These are phyloP conservation scores for Ambrosiella beaveri DNA, from an alignment of 2,329 filamentous ascomycete genomes.

Conservation along the genomic window DNA sequence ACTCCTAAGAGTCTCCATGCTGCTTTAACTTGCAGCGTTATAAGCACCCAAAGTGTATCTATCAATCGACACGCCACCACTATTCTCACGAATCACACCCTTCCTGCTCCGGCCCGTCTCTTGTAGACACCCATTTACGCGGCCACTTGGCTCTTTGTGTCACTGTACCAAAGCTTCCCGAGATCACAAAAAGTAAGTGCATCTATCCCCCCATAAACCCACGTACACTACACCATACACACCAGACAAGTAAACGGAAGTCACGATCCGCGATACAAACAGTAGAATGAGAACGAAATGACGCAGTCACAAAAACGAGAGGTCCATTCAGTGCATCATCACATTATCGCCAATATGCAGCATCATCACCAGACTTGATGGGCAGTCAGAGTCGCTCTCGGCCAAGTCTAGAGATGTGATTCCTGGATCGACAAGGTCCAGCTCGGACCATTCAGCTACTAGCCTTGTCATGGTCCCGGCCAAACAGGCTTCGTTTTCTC, in stretches of 20 bases:
- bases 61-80: background rate
- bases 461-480: background rate
- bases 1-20: too few relatives aligned
- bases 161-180: background rate
- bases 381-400: background rate
- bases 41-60: background rate
- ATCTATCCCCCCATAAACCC: too few relatives aligned
- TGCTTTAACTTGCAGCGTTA: background rate
- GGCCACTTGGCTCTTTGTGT: background rate
- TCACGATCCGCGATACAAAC: too few relatives aligned
- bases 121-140: background rate
- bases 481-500: conserved; percentile 2
- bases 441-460: background rate
- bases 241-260: too few relatives aligned
- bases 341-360: background rate
- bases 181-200: background rate
- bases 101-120: background rate
- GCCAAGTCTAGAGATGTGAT: background rate
- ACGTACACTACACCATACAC: too few relatives aligned
- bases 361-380: background rate
- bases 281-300: too few relatives aligned
- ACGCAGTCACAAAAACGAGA: too few relatives aligned
- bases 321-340: background rate
- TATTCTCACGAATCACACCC: background rate
- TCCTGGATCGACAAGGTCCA: background rate